Conservation (phyloP, 106 monocot species). For the Dioscorea alata region DNA sequence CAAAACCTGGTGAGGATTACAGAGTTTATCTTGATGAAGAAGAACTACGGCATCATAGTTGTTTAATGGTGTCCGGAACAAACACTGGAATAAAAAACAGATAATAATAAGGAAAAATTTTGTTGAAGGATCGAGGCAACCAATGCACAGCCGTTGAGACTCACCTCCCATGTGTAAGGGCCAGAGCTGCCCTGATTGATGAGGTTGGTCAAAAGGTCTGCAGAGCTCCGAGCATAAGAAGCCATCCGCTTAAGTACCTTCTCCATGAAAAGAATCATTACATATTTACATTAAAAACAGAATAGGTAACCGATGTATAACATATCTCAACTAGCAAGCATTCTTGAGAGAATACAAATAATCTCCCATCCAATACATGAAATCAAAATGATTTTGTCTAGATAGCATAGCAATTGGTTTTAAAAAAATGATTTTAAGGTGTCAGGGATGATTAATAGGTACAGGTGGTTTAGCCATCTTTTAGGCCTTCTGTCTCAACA, state of each 20-base stretch:
- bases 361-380: too few relatives aligned
- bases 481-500: too few relatives aligned
- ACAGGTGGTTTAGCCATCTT: too few relatives aligned
- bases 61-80: conserved; percentile 78
- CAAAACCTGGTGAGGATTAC: conserved; percentile 68
- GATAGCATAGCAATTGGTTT: too few relatives aligned
- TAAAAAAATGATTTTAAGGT: too few relatives aligned
- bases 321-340: too few relatives aligned
- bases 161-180: conserved; percentile 88
- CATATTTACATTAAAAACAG: neutral
- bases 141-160: neutral
- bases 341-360: too few relatives aligned
- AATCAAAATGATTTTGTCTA: too few relatives aligned
- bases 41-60: conserved; percentile 89
- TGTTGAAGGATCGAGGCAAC: neutral
- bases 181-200: conserved; percentile 44
- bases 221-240: conserved; percentile 84
- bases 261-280: conserved; percentile 5
- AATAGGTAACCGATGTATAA: too few relatives aligned
- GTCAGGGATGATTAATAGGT: too few relatives aligned
- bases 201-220: conserved; percentile 62
- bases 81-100: conserved; percentile 33
- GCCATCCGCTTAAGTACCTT: conserved; percentile 78
- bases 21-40: conserved; percentile 69
- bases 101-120: too few relatives aligned